Conservation (phyloP, 768 basidiomycete species). For the Coprinopsis marcescibilis region DNA sequence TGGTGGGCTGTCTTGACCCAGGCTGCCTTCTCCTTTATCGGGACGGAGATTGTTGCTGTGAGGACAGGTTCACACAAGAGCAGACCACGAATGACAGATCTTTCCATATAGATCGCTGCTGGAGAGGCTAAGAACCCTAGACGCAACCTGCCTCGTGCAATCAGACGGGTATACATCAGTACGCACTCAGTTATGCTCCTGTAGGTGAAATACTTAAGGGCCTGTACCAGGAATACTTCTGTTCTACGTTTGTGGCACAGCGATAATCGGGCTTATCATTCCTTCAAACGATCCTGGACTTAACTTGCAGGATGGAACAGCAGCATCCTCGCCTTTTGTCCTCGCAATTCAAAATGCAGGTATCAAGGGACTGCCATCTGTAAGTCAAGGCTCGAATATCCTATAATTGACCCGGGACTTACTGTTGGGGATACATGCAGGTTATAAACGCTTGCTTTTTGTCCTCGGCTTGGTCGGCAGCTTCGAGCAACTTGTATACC, state of each 20-base stretch:
- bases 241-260: conserved; percentile 67
- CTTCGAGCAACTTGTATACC: conserved; percentile 84
- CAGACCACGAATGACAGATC: neutral
- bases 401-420: too few relatives aligned
- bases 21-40: conserved; percentile 90
- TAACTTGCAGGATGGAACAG: conserved; percentile 46
- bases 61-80: neutral
- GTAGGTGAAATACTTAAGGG: neutral
- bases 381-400: conserved; percentile 27
- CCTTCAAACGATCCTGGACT: conserved; percentile 62
- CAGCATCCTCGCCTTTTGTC: conserved; percentile 82
- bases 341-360: conserved; percentile 84
- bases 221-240: conserved; percentile 64
- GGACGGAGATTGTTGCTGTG: conserved; percentile 91
- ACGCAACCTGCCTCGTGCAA: conserved; percentile 54
- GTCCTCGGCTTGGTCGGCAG: conserved; percentile 91
- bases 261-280: conserved; percentile 79
- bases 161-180: conserved; percentile 70
- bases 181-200: conserved; percentile 11
- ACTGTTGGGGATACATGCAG: conserved; percentile 24
- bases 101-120: conserved; percentile 63
- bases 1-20: conserved; percentile 63
- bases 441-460: conserved; percentile 80
- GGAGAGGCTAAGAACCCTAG: conserved; percentile 90
- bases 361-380: conserved; percentile 79